Conservation (phyloP, 176 grass and related monocot species). For the Zoysia pacifica region DNA sequence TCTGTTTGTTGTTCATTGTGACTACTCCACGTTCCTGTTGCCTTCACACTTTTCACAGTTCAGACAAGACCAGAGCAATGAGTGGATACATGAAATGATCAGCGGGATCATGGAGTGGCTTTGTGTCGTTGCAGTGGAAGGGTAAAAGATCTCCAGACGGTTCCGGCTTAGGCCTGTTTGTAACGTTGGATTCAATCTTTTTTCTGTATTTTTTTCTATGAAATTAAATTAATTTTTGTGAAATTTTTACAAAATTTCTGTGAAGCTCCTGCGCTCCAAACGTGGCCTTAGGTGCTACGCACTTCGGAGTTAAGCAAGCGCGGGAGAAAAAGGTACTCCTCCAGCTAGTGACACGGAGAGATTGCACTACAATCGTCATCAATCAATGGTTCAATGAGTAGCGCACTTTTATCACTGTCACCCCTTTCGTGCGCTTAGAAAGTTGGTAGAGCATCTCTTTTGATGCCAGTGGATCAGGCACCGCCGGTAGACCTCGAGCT, state of each 20-base stretch:
- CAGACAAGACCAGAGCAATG: too few relatives aligned
- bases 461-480: not conserved
- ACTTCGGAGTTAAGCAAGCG: constrained; percentile 21
- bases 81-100: not conserved
- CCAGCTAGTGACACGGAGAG: not conserved
- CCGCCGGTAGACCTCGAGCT: not conserved
- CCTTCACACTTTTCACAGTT: not conserved
- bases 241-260: too few relatives aligned
- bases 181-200: too few relatives aligned
- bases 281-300: not conserved
- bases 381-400: not conserved
- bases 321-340: not conserved
- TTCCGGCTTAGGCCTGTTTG: not conserved
- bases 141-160: not conserved
- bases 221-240: too few relatives aligned
- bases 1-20: not conserved
- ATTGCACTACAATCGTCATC: not conserved
- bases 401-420: not conserved
- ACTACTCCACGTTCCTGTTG: too few relatives aligned
- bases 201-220: too few relatives aligned
- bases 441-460: not conserved
- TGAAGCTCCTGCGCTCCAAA: too few relatives aligned
- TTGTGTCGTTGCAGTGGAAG: not conserved
- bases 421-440: not conserved
- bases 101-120: not conserved